Conservation (phyloP, 257 asterid species). For the Gentiana macrophylla region DNA sequence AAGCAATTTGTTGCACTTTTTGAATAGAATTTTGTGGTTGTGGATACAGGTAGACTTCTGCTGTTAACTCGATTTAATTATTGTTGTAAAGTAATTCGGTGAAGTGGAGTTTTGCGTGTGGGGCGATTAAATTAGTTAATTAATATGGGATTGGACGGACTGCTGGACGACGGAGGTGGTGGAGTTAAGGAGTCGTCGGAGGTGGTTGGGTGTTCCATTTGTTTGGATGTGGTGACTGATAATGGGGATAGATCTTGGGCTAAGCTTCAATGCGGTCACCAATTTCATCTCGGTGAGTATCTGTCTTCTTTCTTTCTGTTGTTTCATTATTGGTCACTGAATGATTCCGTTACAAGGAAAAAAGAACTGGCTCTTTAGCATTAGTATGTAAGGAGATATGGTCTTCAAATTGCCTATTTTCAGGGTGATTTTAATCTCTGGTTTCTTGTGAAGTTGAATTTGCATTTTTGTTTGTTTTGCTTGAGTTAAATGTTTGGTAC, state of each 20-base stretch:
- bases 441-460: no score
- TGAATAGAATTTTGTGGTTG: not conserved
- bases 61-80: constrained; percentile 5
- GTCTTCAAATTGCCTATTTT: no score
- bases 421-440: no score
- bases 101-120: constrained; percentile 8
- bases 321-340: not conserved
- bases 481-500: no score
- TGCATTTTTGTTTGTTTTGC: no score
- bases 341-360: not conserved
- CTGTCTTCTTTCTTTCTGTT: not conserved
- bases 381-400: no score
- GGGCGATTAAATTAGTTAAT: constrained; percentile 14
- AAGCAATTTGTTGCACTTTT: not conserved
- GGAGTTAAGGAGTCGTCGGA: constrained; percentile 19
- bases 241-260: constrained; percentile 86
- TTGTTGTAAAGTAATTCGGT: constrained; percentile 12
- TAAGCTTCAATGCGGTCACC: constrained; percentile 92
- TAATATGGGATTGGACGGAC: constrained; percentile 51
- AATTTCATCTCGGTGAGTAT: constrained; percentile 87
- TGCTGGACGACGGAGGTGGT: constrained; percentile 44
- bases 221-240: constrained; percentile 64
- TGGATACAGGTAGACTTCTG: not conserved
- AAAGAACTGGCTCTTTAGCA: not conserved
- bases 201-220: constrained; percentile 61